phyloP scores from a whole-genome alignment of 169 alveolate genomes.

The Cryptosporidium canis region DNA sequence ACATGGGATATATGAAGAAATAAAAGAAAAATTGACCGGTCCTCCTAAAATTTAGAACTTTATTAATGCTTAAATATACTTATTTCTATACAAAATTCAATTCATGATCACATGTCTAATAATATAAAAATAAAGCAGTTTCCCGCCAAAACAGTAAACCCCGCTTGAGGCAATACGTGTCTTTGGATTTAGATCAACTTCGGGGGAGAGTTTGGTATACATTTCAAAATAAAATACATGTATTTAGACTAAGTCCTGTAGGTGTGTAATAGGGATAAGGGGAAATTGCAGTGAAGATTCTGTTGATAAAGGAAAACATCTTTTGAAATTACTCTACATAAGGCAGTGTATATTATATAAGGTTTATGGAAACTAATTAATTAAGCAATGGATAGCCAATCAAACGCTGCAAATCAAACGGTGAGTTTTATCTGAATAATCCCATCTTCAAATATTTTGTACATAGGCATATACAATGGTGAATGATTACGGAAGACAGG shows the following conservation, averaged over 20 bases:
- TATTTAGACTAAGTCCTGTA: neutral
- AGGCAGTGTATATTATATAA: neutral
- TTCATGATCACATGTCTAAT: no score
- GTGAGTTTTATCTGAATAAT: constrained; percentile 9
- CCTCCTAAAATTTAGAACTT: no score
- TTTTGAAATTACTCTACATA: neutral
- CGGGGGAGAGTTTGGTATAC: neutral
- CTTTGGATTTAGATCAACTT: constrained; percentile 32
- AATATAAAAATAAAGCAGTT: neutral
- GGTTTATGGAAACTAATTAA: neutral
- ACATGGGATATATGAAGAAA: no score
- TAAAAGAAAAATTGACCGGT: no score
- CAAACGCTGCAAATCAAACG: constrained; percentile 25
- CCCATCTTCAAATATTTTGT: neutral
- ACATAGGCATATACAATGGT: constrained; percentile 65
- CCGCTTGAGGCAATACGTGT: constrained; percentile 62
- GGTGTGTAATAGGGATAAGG: constrained; percentile 4
- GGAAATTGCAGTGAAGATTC: neutral
- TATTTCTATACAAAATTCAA: no score
- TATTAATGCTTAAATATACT: no score
- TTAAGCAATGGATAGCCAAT: constrained; percentile 33
- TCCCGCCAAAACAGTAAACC: neutral
- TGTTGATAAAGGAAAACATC: neutral
- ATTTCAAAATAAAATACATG: constrained; percentile 18
- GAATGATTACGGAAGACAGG: constrained; percentile 70